A percentile compares a stretch with the other conserved stretches of the same genome.
Evolutionary conservation across 371 early-diverging fungal species (phyloP).

Genomic region (Mucor piriformis): DNA sequence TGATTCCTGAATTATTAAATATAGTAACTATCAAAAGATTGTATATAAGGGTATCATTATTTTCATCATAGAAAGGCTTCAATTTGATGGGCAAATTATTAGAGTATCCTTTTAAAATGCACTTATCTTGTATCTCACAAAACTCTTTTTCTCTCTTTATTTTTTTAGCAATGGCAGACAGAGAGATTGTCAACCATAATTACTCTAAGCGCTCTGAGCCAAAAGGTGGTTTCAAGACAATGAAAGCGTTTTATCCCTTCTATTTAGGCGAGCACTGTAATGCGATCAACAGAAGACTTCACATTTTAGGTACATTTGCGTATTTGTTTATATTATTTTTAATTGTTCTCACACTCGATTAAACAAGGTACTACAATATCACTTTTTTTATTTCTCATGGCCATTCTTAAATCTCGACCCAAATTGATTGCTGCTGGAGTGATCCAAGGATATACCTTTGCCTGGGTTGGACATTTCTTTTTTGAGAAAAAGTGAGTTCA

Average conservation of each 20-base stretch:
- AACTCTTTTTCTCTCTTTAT: neutral
- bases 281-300: conserved; percentile 58
- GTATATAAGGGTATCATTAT: too few species aligned
- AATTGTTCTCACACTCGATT: neutral
- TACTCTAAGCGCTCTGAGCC: conserved; percentile 56
- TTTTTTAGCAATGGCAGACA: conserved; percentile 8
- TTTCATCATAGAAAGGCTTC: too few species aligned
- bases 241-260: conserved; percentile 69
- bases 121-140: neutral
- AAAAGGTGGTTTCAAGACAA: conserved; percentile 50
- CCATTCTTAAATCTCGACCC: conserved; percentile 24
- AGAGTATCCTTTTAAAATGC: neutral
- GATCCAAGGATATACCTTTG: conserved; percentile 58
- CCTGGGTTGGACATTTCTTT: conserved; percentile 73
- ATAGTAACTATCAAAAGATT: too few species aligned
- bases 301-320: conserved; percentile 47
- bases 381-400: conserved; percentile 18
- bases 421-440: conserved; percentile 27
- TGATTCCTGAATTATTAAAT: too few species aligned
- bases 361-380: conserved; percentile 39
- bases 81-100: too few species aligned
- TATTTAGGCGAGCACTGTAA: conserved; percentile 69
- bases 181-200: conserved; percentile 53
- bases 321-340: neutral
- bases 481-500: conserved; percentile 62